Conservation (phyloP, 306 rosid species). For the Fagus crenata region DNA sequence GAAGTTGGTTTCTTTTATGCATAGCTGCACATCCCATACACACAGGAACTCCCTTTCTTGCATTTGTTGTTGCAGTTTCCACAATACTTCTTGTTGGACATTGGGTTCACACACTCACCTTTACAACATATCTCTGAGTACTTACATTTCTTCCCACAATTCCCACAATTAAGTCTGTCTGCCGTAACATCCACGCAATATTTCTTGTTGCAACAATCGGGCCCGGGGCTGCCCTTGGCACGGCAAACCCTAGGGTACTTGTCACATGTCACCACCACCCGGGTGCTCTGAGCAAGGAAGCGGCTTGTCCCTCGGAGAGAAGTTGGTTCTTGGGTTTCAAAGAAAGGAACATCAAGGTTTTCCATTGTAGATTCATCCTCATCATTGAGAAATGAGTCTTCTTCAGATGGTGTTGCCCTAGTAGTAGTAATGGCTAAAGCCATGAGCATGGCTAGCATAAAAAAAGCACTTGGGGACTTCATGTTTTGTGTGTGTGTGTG, state of each 20-base stretch:
- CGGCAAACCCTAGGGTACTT: constrained; percentile 45
- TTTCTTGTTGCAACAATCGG: constrained; percentile 46
- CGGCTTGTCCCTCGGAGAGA: too few species aligned
- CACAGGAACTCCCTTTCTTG: constrained; percentile 35
- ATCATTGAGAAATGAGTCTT: neutral
- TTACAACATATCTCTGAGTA: constrained; percentile 58
- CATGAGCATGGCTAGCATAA: constrained; percentile 43
- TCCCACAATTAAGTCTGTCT: constrained; percentile 78
- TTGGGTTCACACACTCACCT: constrained; percentile 70
- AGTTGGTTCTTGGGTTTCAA: too few species aligned
- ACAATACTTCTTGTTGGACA: too few species aligned
- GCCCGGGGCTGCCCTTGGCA: constrained; percentile 40
- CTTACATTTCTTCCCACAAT: constrained; percentile 64
- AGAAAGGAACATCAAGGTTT: too few species aligned
- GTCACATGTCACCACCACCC: constrained; percentile 40
- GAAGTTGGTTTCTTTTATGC: constrained; percentile 31
- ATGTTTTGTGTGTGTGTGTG: constrained; percentile 29
- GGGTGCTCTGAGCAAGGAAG: too few species aligned
- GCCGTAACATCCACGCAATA: too few species aligned
- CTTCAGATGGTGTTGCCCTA: constrained; percentile 9
- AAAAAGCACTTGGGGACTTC: constrained; percentile 35
- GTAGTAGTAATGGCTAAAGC: constrained; percentile 40
- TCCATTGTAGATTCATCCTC: too few species aligned
- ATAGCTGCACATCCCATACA: constrained; percentile 68
- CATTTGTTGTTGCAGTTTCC: constrained; percentile 65